Evolutionary conservation across 148 eudicot genomes (phyloP), one percentile per base, ranked within the genome.

Genomic region (Vaccinium myrtillus): DNA sequence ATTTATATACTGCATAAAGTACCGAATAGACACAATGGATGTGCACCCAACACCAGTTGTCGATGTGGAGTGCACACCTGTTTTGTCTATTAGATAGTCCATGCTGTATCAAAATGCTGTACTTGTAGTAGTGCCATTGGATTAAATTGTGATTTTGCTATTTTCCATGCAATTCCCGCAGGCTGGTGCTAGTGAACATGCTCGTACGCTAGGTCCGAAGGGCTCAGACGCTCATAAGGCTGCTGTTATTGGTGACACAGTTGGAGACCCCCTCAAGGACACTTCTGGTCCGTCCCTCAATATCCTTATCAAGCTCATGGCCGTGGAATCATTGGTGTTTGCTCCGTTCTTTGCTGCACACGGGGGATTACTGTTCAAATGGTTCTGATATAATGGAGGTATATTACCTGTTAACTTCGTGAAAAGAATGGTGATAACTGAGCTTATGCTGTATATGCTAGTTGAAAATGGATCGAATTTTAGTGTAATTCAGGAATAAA

Each of bases 251-350:
- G 83, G 83, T 0, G 83, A 81, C 77, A 81, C 83, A 5, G 56
- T 81, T 50, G 83, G 83, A 15, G 83, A 81, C 65, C 83, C 83
- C 76, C 83, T 81, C 48, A 81, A 82, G 84, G 84, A 82, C 84
- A 82, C 84, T 50, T 82, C 84, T 18, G 84, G 84, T 11, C 84
- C 84, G 7, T 82, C 84, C 10, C 84, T 82, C 77, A 82, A 82
- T 19, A 82, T 82, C 84, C 77, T 82, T 27, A 82, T 82, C 84
- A 82, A 82, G 77, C 84, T 82, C 61, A 82, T 82, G 84, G 84
- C 84, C 5, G 84, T 82, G 11, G 84, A 82, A 69, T 82, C 84
- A 49, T 3, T 82, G 48, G 84, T 82, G 16, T 82, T 82, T 7
- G 84, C 84, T 15, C 84, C 84, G 0, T 82, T 82, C 77, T 82